Evolutionary conservation across 2,329 filamentous ascomycete species (phyloP), one percentile per base, ranked within the genome.

Genomic region (Trichothecium roseum): DNA sequence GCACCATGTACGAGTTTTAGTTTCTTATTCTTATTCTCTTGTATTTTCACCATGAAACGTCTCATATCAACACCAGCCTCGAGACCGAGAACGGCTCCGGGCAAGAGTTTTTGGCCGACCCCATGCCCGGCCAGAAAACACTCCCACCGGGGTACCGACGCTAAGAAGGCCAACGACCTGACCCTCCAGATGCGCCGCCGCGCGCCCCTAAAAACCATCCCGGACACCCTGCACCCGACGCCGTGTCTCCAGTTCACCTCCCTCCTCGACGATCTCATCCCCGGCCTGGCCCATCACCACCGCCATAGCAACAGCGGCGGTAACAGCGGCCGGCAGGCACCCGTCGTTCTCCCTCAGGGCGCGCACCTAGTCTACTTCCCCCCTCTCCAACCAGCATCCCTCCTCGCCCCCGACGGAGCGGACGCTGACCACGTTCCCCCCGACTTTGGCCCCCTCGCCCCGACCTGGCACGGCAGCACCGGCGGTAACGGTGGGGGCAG

Each of bases 331-430:
- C 34, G 8, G 32, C 45, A 35, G 34, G 37, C 53, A 2, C 30
- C n/a, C 5, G 31, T 53, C 4, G 31, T 53, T 3, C 59, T 81
- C 6, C 77, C 80, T 0, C 67, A 73, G 20, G 83, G 81, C 26
- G 80, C 93, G 54, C 87, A 95, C 55, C 68, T 94, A 26, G 76
- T 89, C 44, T 93, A 93, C 63, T 95, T 94, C 60, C 85, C 87
- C 40, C 72, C 82, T 9, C 72, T 77, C 42, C 63, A 81, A 14
- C 65, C 72, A 1, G 62, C 74, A 12, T 72, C 69, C 7, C 47
- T 65, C 24, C 72, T 96, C 30, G 69, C 86, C 14, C 65, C 76
- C 2, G 91, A 98, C 60, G 89, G 91, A 38, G 93, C 88, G 1
- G 89, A 96, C 54, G 65, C 74, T 4, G 66, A 81, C 36, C 86